Evolutionary conservation across 1,139 yeast species (phyloP), one percentile per base, ranked within the genome.

Genomic region (Arxiozyma slooffiae): DNA sequence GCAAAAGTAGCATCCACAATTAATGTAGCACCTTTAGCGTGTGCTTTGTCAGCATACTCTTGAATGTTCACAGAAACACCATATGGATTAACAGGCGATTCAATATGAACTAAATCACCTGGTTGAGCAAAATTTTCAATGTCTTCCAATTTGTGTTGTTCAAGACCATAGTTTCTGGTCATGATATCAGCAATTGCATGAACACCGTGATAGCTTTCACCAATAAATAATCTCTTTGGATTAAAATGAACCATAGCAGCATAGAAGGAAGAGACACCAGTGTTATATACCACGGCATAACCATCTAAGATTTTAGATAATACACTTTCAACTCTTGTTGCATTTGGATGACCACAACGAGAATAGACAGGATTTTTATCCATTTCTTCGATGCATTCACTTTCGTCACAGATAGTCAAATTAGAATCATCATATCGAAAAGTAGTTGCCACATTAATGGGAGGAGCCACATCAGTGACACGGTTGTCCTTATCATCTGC

Each of bases 1-100:
- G 96, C 97, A 66, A 90, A 82, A 0, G 97, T 90, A 0, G 96
- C 79, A 66, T 90, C 97, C 8, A 89, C 83, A 24, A 81, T 63
- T 24, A 90, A 67, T 23, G 72, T 64, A 0, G 95, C 95, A 2
- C 89, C 88, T 51, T 76, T 74, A 0, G 73, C 69, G 62, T 88
- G 95, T 0, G 95, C 92, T 50, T 73, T 70, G 3, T 77, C 71
- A 2, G 90, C 88, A 62, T 75, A 84, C 49, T 76, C 68, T 22
- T 71, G 69, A 50, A 89, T 78, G 61, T 85, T 87, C 49, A 73
- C 70, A n/a, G 82, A 78, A 7, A 76, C 71, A 1, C 96, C 96
- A 50, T 76, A 78, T 20, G 97, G 97, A 65, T 90, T 90, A 52
- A 87, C 80, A 0, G 97, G 97, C 0, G 95, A 81, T 68, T 89